A percentile compares a stretch with the other conserved stretches of the same genome.
Evolutionary conservation across 139 green algal species (phyloP).

Genomic region (Medakamo hakoo): DNA sequence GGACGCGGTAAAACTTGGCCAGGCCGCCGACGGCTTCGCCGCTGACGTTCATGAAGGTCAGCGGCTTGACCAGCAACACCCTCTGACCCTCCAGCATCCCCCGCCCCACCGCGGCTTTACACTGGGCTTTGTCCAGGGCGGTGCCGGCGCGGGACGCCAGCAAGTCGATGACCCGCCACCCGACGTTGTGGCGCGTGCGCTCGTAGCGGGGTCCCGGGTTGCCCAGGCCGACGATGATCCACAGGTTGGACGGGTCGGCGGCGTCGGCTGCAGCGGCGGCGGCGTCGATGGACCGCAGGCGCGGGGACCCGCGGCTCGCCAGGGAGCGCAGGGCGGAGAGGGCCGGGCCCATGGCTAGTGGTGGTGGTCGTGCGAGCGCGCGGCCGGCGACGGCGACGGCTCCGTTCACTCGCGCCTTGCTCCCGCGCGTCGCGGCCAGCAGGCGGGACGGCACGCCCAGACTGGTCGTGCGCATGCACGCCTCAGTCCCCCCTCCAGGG

Average conservation of each 20-base stretch:
- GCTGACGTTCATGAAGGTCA: slow-evolving; percentile 86
- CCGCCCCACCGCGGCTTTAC: slow-evolving; percentile 43
- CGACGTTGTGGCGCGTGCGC: slow-evolving; percentile 71
- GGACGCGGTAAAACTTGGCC: slow-evolving; percentile 56
- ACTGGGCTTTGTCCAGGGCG: slow-evolving; percentile 37
- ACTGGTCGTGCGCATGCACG: too few relatives aligned
- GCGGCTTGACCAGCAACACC: slow-evolving; percentile 68
- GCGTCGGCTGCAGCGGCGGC: background rate
- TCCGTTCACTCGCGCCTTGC: too few relatives aligned
- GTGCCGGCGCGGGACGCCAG: slow-evolving; percentile 40
- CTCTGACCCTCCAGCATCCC: slow-evolving; percentile 21
- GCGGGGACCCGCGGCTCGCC: too few relatives aligned
- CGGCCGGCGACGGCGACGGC: too few relatives aligned
- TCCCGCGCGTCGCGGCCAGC: too few relatives aligned
- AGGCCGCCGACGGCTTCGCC: slow-evolving; percentile 59
- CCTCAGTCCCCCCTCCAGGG: too few relatives aligned
- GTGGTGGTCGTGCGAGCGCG: too few relatives aligned
- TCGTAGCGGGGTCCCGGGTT: slow-evolving; percentile 61
- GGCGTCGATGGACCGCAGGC: background rate
- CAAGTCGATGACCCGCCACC: slow-evolving; percentile 67
- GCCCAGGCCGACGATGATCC: slow-evolving; percentile 57
- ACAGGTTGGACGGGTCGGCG: slow-evolving; percentile 11
- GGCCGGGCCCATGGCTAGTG: background rate
- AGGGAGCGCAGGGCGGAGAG: background rate
- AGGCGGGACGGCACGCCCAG: too few relatives aligned